These are phyloP conservation scores for Dendrobium officinale DNA, from an alignment of 106 monocot genomes.

Conservation along the genomic window DNA sequence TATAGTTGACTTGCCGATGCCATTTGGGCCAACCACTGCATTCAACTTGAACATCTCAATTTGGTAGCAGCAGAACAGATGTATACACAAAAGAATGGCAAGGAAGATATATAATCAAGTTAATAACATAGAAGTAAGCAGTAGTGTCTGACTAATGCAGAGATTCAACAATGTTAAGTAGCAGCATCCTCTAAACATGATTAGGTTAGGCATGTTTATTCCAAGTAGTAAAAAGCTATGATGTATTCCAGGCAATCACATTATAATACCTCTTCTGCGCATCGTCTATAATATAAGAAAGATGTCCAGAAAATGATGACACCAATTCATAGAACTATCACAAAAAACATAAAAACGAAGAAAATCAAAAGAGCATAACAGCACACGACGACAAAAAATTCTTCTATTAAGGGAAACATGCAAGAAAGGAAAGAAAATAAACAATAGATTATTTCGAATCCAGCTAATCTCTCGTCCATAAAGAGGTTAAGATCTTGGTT, in stretches of 20 bases:
- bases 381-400: not conserved
- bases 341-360: not conserved
- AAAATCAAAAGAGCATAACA: not conserved
- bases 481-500: not conserved
- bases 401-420: not conserved
- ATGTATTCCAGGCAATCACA: not conserved
- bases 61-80: slow-evolving; percentile 15
- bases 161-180: not conserved
- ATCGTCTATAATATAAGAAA: not conserved
- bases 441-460: not conserved
- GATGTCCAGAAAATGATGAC: not conserved
- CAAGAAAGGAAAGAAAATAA: not conserved
- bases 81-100: not conserved
- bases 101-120: slow-evolving; percentile 1
- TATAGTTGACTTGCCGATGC: slow-evolving; percentile 98
- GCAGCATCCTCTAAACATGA: not conserved
- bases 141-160: not conserved
- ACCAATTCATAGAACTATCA: not conserved
- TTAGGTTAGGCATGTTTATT: not conserved
- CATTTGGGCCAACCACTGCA: slow-evolving; percentile 98
- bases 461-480: not conserved
- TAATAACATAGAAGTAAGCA: not conserved
- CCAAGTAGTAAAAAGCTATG: not conserved
- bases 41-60: slow-evolving; percentile 22
- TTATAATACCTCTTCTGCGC: not conserved